Base-by-base conservation (phyloP, 2,329 filamentous ascomycete species). In the Calonectria hawksworthii region DNA sequence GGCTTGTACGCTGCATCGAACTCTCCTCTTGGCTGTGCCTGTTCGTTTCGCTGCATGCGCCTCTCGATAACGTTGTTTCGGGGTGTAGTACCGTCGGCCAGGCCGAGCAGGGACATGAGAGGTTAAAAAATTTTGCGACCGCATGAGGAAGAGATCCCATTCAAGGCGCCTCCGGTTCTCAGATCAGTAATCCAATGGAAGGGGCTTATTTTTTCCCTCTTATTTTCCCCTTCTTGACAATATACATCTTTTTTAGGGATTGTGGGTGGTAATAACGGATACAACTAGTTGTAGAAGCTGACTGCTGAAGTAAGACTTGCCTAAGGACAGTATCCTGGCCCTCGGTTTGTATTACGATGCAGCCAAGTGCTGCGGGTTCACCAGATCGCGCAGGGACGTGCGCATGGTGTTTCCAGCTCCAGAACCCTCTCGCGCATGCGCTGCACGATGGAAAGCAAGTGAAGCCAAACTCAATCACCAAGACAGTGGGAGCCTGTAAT, bases 181-280 rank as follows among this genome's bases (percentile, higher is more conserved):
- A 64, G 61, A 72, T 69, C 38, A 36, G 44, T 50, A 26, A 74
- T 67, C 38, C 72, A 74, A 14, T 18, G 30, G 36, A 68, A 66
- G 51, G 59, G 74, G 51, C 75, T 72, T 68, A 72, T 21, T 75
- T 54, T 67, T 63, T 72, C 7, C 13, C 10, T 47, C 11, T 47
- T 47, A 18, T n/a, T 47, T 47, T 23, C 44, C 44, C 69, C 38
- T 69, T 30, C 21, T n/a, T 38, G 59, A 52, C 54, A 68, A 30
- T 64, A 56, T 64, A 74, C 76, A 77, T 79, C 78, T 81, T 70
- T 34, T 81, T 79, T 75, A 54, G 74, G 78, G 73, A 76, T 68
- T 67, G 61, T 64, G 70, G 50, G 54, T 47, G 66, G 75, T 73
- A 32, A 59, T 38, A 30, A 61, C 61, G 63, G 68, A 67, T 75